Percentiles rank a stretch among this genome's conserved stretches.
Evolutionary conservation across 2,329 filamentous ascomycete genomes (phyloP).

Genomic region (Leptosphaerulina australis): DNA sequence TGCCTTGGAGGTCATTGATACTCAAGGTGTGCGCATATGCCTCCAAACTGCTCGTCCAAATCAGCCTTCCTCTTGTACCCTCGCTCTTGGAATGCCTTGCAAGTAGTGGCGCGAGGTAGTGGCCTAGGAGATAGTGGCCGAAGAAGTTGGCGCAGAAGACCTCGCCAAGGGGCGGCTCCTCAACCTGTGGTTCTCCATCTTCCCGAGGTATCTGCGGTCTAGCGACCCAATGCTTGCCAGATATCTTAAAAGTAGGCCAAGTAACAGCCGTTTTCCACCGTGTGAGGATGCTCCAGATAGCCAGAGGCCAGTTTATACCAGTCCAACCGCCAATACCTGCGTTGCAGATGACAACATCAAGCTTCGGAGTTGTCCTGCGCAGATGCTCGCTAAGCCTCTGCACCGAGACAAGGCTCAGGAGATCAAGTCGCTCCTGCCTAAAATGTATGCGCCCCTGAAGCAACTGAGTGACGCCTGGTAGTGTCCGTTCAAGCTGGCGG

Average conservation of each 20-base stretch:
- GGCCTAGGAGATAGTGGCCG: slow-evolving; percentile 88
- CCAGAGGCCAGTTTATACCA: slow-evolving; percentile 72
- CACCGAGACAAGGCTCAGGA: slow-evolving; percentile 61
- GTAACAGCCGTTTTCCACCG: slow-evolving; percentile 72
- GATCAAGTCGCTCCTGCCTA: slow-evolving; percentile 63
- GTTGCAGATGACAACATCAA: slow-evolving; percentile 84
- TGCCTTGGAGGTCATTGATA: slow-evolving; percentile 75
- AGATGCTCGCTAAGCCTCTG: slow-evolving; percentile 60
- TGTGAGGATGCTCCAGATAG: slow-evolving; percentile 63
- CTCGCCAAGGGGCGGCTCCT: slow-evolving; percentile 71
- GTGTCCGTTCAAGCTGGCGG: slow-evolving; percentile 42
- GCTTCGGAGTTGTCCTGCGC: slow-evolving; percentile 65
- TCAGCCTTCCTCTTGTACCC: slow-evolving; percentile 65
- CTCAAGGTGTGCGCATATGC: slow-evolving; percentile 64
- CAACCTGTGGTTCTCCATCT: slow-evolving; percentile 25
- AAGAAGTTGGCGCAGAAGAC: slow-evolving; percentile 94
- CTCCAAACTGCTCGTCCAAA: slow-evolving; percentile 89
- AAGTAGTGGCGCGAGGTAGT: slow-evolving; percentile 78
- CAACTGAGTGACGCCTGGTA: slow-evolving; percentile 50
- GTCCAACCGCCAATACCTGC: slow-evolving; percentile 88
- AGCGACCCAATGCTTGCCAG: slow-evolving; percentile 61
- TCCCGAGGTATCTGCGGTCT: slow-evolving; percentile 57
- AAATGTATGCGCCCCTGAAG: slow-evolving; percentile 56
- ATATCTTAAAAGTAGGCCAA: slow-evolving; percentile 78
- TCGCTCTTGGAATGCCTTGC: slow-evolving; percentile 51